Evolutionary conservation across 257 asterid genomes (phyloP), one percentile per base, ranked within the genome.

Genomic region (Jasminum sambac): DNA sequence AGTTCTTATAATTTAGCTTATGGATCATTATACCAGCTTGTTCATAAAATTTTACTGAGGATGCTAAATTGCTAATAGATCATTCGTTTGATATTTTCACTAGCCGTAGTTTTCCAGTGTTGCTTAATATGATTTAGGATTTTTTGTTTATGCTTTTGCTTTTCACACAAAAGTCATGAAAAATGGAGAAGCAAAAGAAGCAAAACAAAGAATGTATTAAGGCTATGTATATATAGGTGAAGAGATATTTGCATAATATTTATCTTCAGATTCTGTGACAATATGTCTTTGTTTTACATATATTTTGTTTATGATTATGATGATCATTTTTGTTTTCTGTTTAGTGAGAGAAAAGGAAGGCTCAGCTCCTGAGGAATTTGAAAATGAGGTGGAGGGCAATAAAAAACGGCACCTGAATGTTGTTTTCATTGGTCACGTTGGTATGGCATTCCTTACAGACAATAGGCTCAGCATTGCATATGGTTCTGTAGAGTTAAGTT

Each of bases 401-500:
- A 83, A 16, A 24, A 94, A 95, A 84, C 82, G 99, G 25, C 99
- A 95, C 71, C 77, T 95, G 83, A 95, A 95, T 84, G 99, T 86
- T 74, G 99, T 95, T 37, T 95, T 91, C 75, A 95, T 91, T 55
- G 99, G 98, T 50, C 99, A 95, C 67, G 98, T 95, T 62, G 99
- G 99, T 95, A 81, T n/a, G 8, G 38, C 46, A 55, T 72, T 74
- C 48, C 11, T 67, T 67, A 6, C 23, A 38, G 48, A 37, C 57
- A 21, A 55, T 55, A 23, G 14, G 62, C 36, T 55, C n/a, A 55
- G 2, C 21, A 55, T 55, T 23, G 34, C 36, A 30, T 30, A 30
- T 30, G 36, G 2, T 30, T 30, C 36, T 1, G 36, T 30, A 30
- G 4, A 30, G 2, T 30, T 30, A 30, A 30, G 36, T 30, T 30